phyloP scores from a whole-genome alignment of 176 grass and related monocot species.

The Chloris gayana region DNA sequence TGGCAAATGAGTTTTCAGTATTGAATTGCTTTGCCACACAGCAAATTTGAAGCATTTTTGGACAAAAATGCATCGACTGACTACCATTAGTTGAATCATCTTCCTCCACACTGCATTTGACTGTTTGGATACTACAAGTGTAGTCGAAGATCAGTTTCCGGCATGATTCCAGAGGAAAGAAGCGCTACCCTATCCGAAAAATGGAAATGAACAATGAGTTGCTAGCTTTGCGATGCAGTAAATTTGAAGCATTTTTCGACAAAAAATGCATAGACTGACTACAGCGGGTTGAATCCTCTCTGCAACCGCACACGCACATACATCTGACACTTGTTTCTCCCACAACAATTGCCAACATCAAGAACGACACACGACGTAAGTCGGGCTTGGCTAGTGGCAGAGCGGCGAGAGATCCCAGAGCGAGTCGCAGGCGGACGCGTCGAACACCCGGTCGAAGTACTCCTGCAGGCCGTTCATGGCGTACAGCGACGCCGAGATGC shows the following conservation, averaged over 20 bases:
- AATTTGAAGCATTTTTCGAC: slow-evolving; percentile 26
- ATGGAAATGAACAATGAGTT: background rate
- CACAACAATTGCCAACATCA: slow-evolving; percentile 27
- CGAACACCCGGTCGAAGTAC: slow-evolving; percentile 75
- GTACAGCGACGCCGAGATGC: slow-evolving; percentile 76
- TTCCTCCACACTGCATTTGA: too few species aligned
- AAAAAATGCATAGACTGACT: slow-evolving; percentile 33
- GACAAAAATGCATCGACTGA: too few species aligned
- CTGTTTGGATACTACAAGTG: background rate
- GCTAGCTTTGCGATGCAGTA: background rate
- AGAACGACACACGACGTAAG: slow-evolving; percentile 31
- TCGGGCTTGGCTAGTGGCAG: slow-evolving; percentile 47
- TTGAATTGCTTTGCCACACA: too few species aligned
- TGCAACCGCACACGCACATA: slow-evolving; percentile 28
- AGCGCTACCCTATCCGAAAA: background rate
- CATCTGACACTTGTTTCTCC: slow-evolving; percentile 24
- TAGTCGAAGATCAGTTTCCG: background rate
- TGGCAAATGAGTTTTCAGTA: too few species aligned
- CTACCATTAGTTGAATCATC: too few species aligned
- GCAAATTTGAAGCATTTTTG: too few species aligned
- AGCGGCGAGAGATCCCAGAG: slow-evolving; percentile 63
- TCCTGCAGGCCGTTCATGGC: slow-evolving; percentile 77
- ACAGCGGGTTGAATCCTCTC: slow-evolving; percentile 12
- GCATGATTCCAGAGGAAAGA: background rate
- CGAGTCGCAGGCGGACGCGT: slow-evolving; percentile 53